Evolutionary conservation across 805 yeast species (phyloP).

Genomic region (Cyberlindnera nakhonratchasimensis): DNA sequence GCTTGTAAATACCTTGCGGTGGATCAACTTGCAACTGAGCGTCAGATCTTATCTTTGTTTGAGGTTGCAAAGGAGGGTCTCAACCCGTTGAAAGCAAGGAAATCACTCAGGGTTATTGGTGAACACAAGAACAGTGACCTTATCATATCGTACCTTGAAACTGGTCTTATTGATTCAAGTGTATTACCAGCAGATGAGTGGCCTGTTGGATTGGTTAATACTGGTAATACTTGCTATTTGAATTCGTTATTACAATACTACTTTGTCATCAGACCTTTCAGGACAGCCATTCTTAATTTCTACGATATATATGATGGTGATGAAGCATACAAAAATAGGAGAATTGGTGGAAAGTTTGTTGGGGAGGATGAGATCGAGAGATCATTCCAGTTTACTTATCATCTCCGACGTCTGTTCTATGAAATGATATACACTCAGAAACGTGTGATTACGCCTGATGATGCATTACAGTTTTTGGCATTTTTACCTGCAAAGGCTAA

Average conservation of each 20-base stretch:
- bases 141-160: conserved; percentile 50
- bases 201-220: conserved; percentile 92
- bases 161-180: conserved; percentile 60
- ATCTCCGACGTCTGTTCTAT: conserved; percentile 63
- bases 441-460: conserved; percentile 74
- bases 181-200: conserved; percentile 61
- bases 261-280: conserved; percentile 78
- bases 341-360: conserved; percentile 85
- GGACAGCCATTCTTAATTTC: conserved; percentile 61
- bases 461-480: conserved; percentile 84
- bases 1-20: conserved; percentile 51
- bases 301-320: conserved; percentile 35
- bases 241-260: conserved; percentile 89
- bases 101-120: conserved; percentile 56
- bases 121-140: conserved; percentile 50
- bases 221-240: conserved; percentile 93
- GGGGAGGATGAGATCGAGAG: conserved; percentile 76
- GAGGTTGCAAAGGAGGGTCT: conserved; percentile 38
- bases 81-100: conserved; percentile 55
- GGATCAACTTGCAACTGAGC: conserved; percentile 51
- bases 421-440: conserved; percentile 62
- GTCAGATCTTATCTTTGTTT: conserved; percentile 49
- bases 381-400: conserved; percentile 76
- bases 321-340: conserved; percentile 43
- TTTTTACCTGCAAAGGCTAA: conserved; percentile 68